Conservation (phyloP, 139 green algal genomes). For the Chlamydomonas sphaeroides region DNA sequence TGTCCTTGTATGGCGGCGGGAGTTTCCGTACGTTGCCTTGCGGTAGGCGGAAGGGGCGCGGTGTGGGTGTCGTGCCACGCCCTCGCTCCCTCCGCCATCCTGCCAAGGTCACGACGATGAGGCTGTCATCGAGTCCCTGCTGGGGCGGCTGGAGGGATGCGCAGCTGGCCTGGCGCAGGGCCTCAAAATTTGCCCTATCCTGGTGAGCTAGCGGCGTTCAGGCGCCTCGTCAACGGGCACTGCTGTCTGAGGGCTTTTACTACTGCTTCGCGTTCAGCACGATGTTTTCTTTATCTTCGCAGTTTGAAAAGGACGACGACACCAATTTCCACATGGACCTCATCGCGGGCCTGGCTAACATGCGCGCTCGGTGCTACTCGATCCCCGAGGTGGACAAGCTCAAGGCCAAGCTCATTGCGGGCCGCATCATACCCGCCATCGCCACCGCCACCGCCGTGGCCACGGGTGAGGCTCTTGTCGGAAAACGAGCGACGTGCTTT, state of each 20-base stretch:
- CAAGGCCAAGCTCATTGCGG: constrained; percentile 98
- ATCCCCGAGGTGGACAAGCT: constrained; percentile 77
- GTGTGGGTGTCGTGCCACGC: too few relatives aligned
- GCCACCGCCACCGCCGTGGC: constrained; percentile 96
- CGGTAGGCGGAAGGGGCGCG: too few relatives aligned
- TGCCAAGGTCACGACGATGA: constrained; percentile 73
- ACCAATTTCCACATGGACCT: constrained; percentile 98
- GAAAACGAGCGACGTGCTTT: too few relatives aligned
- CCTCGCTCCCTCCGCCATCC: too few relatives aligned
- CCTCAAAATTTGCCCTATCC: constrained; percentile 77
- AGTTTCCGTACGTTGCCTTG: too few relatives aligned
- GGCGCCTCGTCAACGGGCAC: too few relatives aligned
- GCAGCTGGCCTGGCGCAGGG: constrained; percentile 21
- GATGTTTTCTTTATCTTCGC: not conserved
- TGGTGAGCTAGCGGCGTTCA: too few relatives aligned
- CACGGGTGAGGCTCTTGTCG: constrained; percentile 73
- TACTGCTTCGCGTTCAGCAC: too few relatives aligned
- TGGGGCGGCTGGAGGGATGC: constrained; percentile 59
- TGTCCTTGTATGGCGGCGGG: too few relatives aligned
- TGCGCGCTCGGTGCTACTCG: constrained; percentile 96
- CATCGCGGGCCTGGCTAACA: constrained; percentile 95
- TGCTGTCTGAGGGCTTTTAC: too few relatives aligned
- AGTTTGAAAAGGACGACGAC: constrained; percentile 93
- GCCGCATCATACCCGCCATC: constrained; percentile 98
- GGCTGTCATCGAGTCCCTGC: constrained; percentile 73